phyloP scores from a whole-genome alignment of 495 filamentous ascomycete genomes.

The Oidiodendron maius region DNA sequence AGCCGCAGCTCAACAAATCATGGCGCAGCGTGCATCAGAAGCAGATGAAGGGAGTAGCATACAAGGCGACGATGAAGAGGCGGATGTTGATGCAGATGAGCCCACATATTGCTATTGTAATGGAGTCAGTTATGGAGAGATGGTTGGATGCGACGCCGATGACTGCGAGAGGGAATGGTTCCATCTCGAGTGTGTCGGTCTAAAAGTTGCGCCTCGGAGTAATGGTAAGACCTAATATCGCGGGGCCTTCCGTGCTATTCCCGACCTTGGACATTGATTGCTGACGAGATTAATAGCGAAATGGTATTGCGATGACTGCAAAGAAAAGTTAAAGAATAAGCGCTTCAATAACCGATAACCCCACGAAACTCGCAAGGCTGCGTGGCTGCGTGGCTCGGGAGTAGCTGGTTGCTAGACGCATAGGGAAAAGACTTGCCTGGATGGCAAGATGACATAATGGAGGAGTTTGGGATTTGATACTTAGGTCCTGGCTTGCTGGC shows the following conservation, averaged over 20 bases:
- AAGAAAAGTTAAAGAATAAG: conserved; percentile 55
- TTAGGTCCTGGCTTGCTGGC: conserved; percentile 1
- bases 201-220: conserved; percentile 76
- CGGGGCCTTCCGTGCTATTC: no score
- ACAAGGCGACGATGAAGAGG: conserved; percentile 52
- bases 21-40: conserved; percentile 24
- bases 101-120: conserved; percentile 92
- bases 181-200: conserved; percentile 84
- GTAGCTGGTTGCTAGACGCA: no score
- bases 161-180: conserved; percentile 91
- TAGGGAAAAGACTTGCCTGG: neutral
- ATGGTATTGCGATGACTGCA: conserved; percentile 89
- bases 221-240: conserved; percentile 67
- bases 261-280: neutral
- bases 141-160: conserved; percentile 95
- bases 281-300: conserved; percentile 48
- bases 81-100: conserved; percentile 73
- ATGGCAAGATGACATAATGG: conserved; percentile 1
- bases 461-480: conserved; percentile 16
- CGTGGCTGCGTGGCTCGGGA: no score
- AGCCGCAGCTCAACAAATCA: conserved; percentile 33
- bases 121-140: conserved; percentile 88
- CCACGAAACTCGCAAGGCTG: no score
- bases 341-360: conserved; percentile 29
- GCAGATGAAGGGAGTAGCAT: conserved; percentile 31